Base-by-base conservation (phyloP, 441 rosid species). In the Viola pubescens region DNA sequence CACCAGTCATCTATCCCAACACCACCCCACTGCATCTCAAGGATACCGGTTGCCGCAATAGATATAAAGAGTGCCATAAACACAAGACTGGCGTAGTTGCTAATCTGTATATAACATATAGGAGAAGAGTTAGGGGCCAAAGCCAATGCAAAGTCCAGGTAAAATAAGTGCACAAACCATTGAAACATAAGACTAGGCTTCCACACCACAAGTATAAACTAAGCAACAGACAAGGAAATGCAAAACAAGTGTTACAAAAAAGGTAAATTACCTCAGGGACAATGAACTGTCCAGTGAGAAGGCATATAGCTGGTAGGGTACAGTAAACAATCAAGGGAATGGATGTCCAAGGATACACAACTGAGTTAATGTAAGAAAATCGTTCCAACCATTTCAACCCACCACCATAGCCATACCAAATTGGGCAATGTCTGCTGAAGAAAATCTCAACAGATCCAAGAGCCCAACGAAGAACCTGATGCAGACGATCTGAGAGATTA, bases 391-490 rank as follows among this genome's bases (percentile, higher is more conserved):
- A 74, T 61, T 88, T 88, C 77, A 91, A 69, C 37, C 97, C 97
- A 53, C 98, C 77, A 34, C 98, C 94, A 64, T 85, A 94, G 13
- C 98, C 98, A 66, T 94, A 91, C 98, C 97, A 94, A 64, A 94
- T 75, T 4, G 99, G 99, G 67, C 98, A 91, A 66, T 94, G 99
- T 73, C 83, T 84, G 71, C 99, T 94, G 60, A 94, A 79, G 70
- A 94, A 81, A 58, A 94, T 94, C 86, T 91, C 99, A 55, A 94
- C 97, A 0, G 99, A 91, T 13, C 97, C 99, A 41, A 91, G 74
- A 2, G 99, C 98, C 99, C 99, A 91, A 19, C 98, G 84, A 13
- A 94, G 94, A 69, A 94, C 99, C 80, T 94, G 98, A 68, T 91
- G 95, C 10, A 94, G 85, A 66, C 97, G 97, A 77, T 94, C 99